Base-by-base conservation (phyloP, 2,329 filamentous ascomycete genomes). In the Didymella sp. region DNA sequence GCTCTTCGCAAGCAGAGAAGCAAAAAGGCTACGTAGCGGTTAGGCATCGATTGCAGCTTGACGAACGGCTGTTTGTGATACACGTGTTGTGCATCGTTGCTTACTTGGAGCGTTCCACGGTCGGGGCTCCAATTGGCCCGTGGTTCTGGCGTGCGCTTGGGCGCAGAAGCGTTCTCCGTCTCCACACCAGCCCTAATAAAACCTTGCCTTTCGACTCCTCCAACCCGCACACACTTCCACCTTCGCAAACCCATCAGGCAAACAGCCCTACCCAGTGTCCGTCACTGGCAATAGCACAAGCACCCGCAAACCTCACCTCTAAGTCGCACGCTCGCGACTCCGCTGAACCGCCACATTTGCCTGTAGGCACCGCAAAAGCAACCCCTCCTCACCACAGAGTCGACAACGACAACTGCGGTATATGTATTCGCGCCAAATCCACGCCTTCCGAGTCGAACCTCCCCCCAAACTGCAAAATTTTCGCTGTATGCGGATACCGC, bases 401-500 rank as follows among this genome's bases (percentile, higher is more conserved):
- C 65, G 62, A 62, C 59, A 61, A 64, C 63, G 62, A 73, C 71
- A 73, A 72, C 73, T 77, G 82, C 82, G 89, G 92, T 96, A 90
- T 96, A 96, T 96, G 92, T 96, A 96, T 96, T 92, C 92, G 91
- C 89, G 91, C 91, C 89, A 90, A 88, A 86, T 86, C 87, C 87
- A 90, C 90, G 88, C 92, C 88, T 92, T 91, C 88, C 91, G 89
- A 91, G 89, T 94, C 89, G 88, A 89, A 83, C 88, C 89, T 86
- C 91, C 91, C 85, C 87, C 91, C 85, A 91, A 92, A 90, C 91
- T 96, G 90, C 92, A 93, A 87, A 85, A 89, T 86, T 96, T 96
- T 91, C 92, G 92, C 87, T 92, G 91, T 90, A 85, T 88, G 88
- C 89, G 90, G 86, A 96, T 91, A 88, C 90, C 88, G 85, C 91